A percentile compares a stretch with the other conserved stretches of the same genome.
phyloP scores from a whole-genome alignment of 768 basidiomycete species.

The Kwoniella newhampshirensis region DNA sequence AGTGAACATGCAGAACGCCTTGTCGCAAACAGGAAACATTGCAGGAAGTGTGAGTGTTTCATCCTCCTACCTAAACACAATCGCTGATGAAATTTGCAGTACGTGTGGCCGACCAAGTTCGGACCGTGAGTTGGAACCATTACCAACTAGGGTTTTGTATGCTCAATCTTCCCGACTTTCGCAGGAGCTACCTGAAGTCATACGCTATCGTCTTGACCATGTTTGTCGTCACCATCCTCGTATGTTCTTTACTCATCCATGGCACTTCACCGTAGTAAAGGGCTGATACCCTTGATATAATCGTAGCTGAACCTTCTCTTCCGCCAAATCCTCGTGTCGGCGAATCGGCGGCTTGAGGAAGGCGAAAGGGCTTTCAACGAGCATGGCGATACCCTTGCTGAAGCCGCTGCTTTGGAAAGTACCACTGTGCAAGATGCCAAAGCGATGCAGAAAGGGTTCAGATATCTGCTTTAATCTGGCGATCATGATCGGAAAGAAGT shows the following conservation, averaged over 20 bases:
- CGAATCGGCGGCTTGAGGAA: constrained; percentile 24
- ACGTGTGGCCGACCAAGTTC: constrained; percentile 23
- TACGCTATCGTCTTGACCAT: constrained; percentile 32
- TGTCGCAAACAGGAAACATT: constrained; percentile 35
- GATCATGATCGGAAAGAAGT: no score
- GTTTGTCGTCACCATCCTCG: constrained; percentile 30
- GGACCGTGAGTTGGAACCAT: constrained; percentile 19
- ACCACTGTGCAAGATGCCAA: constrained; percentile 29
- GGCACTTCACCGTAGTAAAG: not conserved
- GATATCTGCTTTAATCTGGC: constrained; percentile 20
- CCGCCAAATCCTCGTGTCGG: constrained; percentile 28
- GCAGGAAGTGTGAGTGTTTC: constrained; percentile 19
- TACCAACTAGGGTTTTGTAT: not conserved
- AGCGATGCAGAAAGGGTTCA: constrained; percentile 35
- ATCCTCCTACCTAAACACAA: not conserved
- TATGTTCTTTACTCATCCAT: not conserved
- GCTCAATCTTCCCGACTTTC: not conserved
- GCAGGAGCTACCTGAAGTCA: constrained; percentile 21
- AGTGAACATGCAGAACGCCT: constrained; percentile 19
- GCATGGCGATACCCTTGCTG: constrained; percentile 25
- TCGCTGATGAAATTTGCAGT: constrained; percentile 9
- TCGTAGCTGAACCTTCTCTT: constrained; percentile 31
- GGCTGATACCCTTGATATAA: not conserved
- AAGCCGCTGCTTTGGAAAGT: constrained; percentile 26
- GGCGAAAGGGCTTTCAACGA: constrained; percentile 32